Percentiles rank a stretch among this genome's conserved stretches.
Evolutionary conservation across 2,329 filamentous ascomycete species (phyloP).

Genomic region (Nannizzia gypsea): DNA sequence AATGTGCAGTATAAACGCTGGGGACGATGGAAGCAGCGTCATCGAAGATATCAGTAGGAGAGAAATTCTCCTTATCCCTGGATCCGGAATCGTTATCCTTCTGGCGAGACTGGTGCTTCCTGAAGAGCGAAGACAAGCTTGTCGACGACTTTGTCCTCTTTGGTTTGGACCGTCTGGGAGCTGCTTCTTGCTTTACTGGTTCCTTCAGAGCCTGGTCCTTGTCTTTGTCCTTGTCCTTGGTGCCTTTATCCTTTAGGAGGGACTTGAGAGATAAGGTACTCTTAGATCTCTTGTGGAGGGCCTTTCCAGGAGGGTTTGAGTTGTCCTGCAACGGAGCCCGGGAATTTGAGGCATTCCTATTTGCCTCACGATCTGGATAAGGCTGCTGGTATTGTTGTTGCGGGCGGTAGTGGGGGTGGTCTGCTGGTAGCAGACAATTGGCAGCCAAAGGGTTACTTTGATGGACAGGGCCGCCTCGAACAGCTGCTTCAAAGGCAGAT

Average conservation of each 20-base stretch:
- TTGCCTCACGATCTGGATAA: slow-evolving; percentile 22
- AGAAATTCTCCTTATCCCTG: slow-evolving; percentile 67
- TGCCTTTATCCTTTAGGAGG: slow-evolving; percentile 36
- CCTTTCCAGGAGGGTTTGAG: slow-evolving; percentile 26
- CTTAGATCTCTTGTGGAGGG: slow-evolving; percentile 43
- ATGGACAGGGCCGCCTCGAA: slow-evolving; percentile 16
- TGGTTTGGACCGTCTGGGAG: slow-evolving; percentile 32
- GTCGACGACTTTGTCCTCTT: slow-evolving; percentile 73
- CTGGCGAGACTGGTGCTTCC: slow-evolving; percentile 58
- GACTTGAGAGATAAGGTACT: slow-evolving; percentile 44
- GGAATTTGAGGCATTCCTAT: slow-evolving; percentile 22
- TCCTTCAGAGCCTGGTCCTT: slow-evolving; percentile 27
- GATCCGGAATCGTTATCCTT: slow-evolving; percentile 43
- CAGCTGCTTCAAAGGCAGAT: slow-evolving; percentile 22
- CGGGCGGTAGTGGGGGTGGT: slow-evolving; percentile 35
- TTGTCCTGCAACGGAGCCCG: neutral
- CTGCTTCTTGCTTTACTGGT: slow-evolving; percentile 20
- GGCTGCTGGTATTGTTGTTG: slow-evolving; percentile 7
- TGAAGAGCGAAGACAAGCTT: slow-evolving; percentile 66
- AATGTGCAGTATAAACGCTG: neutral
- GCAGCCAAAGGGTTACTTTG: neutral
- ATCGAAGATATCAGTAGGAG: slow-evolving; percentile 38
- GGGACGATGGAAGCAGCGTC: slow-evolving; percentile 4
- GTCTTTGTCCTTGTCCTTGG: slow-evolving; percentile 36
- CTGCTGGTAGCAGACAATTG: slow-evolving; percentile 38